phyloP scores from a whole-genome alignment of 2,329 filamentous ascomycete species.

The Monilinia fructicola region DNA sequence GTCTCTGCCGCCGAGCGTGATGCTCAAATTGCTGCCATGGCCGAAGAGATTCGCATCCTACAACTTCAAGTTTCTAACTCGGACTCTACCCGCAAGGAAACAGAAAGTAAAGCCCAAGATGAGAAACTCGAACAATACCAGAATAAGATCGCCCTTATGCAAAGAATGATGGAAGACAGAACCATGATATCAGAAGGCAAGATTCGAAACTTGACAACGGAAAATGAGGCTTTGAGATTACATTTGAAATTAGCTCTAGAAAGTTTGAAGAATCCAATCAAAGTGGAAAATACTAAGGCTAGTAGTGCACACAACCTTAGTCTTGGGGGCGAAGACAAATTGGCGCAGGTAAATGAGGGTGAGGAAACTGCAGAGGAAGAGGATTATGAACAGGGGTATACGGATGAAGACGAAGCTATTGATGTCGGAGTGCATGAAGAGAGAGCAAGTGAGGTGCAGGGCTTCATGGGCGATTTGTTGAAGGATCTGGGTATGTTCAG shows the following conservation, averaged over 20 bases:
- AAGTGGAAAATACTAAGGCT: conserved; percentile 46
- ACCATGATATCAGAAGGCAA: conserved; percentile 89
- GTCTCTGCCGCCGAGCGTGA: conserved; percentile 91
- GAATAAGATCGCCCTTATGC: conserved; percentile 82
- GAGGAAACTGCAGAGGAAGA: conserved; percentile 23
- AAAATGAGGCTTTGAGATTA: conserved; percentile 85
- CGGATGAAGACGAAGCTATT: conserved; percentile 60
- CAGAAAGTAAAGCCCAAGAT: conserved; percentile 67
- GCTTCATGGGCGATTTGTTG: conserved; percentile 81
- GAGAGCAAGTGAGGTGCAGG: conserved; percentile 67
- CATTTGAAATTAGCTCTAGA: conserved; percentile 85
- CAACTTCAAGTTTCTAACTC: conserved; percentile 66
- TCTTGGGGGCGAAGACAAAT: conserved; percentile 29
- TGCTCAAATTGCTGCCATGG: conserved; percentile 91
- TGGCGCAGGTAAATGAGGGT: conserved; percentile 35
- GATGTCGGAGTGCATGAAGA: conserved; percentile 52
- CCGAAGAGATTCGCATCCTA: conserved; percentile 84
- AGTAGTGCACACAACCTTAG: conserved; percentile 30
- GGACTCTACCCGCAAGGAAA: conserved; percentile 65
- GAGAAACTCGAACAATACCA: conserved; percentile 94
- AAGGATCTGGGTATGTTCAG: conserved; percentile 78
- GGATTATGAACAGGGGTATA: conserved; percentile 42
- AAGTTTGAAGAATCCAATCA: conserved; percentile 87
- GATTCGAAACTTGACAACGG: conserved; percentile 82
- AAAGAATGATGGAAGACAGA: conserved; percentile 93